Evolutionary conservation across 2,329 filamentous ascomycete genomes (phyloP).

Genomic region (Elsinoe necatrix): DNA sequence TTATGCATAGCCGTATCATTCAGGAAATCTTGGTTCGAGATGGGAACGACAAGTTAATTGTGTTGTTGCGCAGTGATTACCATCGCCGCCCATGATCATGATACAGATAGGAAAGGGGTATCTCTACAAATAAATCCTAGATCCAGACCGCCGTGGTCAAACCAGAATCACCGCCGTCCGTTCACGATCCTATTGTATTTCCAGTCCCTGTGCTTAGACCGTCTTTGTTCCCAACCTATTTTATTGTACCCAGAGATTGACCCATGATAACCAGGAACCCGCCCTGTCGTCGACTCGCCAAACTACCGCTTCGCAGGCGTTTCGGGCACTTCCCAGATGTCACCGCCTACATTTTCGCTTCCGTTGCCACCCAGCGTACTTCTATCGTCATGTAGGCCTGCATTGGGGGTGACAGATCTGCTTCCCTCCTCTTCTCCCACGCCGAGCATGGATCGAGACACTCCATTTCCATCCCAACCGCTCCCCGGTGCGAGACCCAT

Average conservation of each 20-base stretch:
- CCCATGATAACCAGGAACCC: not conserved
- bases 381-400: not conserved
- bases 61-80: not conserved
- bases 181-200: too few species aligned
- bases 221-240: not conserved
- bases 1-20: too few species aligned
- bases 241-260: too few species aligned
- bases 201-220: too few species aligned
- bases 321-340: slow-evolving; percentile 41
- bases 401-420: not conserved
- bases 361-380: too few species aligned
- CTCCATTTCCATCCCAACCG: slow-evolving; percentile 18
- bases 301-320: slow-evolving; percentile 27
- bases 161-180: too few species aligned
- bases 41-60: not conserved
- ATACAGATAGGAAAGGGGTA: slow-evolving; percentile 4
- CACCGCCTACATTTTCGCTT: slow-evolving; percentile 16
- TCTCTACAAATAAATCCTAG: slow-evolving; percentile 5
- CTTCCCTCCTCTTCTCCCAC: not conserved
- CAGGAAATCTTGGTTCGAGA: too few species aligned
- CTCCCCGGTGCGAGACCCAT: slow-evolving; percentile 7
- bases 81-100: not conserved
- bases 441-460: slow-evolving; percentile 17
- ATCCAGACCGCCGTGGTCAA: not conserved
- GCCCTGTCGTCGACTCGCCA: not conserved